Evolutionary conservation across 2,329 filamentous ascomycete species (phyloP), one percentile per base, ranked within the genome.

Genomic region (Lasiodiplodia citricola): DNA sequence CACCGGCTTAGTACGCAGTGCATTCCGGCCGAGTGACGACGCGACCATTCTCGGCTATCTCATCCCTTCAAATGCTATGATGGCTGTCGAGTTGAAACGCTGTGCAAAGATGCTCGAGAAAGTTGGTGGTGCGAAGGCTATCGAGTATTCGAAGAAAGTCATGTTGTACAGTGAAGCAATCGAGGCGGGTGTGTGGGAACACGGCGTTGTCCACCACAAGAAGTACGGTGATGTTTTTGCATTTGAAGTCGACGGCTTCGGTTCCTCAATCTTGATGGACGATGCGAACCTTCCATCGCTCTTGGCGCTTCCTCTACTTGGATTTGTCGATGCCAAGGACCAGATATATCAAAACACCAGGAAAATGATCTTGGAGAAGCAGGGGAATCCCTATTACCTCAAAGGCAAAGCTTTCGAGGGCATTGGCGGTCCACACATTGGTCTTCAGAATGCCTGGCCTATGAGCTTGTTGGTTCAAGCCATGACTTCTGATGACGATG

Each of bases 31-130:
- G 4, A 97, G 93, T 71, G 96, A 99, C 75, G 96, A 99, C 78
- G 93, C 96, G 2, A 96, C 94, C 0, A 97, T 96, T 47, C 85
- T 99, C 3, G 94, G 94, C 55, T 99, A 93, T 83, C 93, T 97
- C 78, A 97, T 99, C 73, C 96, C 96, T 0, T 91, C 93, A 47
- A 99, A 99, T 77, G 96, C 96, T 28, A 95, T 97, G 90, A 97
- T 99, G 86, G 90, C 93, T 2, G 92, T 95, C 0, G 94, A 99
- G 80, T 84, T 99, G 31, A 88, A 90, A 71, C 90, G 92, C 52
- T 90, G 92, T 0, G 89, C 93, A 0, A 83, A 85, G 6, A 84
- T 96, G 23, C 86, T 98, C n/a, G 82, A 83, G 65, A 83, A 84
- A 6, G 87, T 85, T 1, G 87, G 87, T 1, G 87, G 91, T 58